Evolutionary conservation across 345 rosid species (phyloP), one percentile per base, ranked within the genome.

Genomic region (Litchi chinensis): DNA sequence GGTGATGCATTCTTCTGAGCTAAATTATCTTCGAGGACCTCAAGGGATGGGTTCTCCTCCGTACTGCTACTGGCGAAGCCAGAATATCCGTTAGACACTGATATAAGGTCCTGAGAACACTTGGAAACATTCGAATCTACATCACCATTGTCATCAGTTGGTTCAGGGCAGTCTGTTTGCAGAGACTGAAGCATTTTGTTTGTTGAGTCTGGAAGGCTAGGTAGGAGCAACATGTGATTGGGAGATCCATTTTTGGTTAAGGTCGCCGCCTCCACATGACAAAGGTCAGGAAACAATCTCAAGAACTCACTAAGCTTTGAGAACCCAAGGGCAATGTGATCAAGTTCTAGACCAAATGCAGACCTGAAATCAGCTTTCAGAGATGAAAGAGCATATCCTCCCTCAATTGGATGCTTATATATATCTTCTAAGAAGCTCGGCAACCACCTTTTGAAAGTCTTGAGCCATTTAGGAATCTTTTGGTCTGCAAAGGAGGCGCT

Each of bases 271-370:
- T 85, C 79, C 73, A 87, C 64, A 13, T 24, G 77, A 73, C 98
- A 94, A 80, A 91, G 85, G 50, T 86, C 82, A 3, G 97, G 89
- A 77, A 91, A 78, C 41, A 75, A 81, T 83, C 78, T 89, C 83
- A 94, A 57, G 82, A 92, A 94, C 74, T 92, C 95, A 64, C 87
- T 91, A 74, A 92, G 95, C 82, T 94, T 94, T 59, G 71, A n/a
- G 86, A 82, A 94, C 62, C 95, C 98, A 37, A 94, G 86, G 81
- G 98, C 89, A 74, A 82, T 78, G 71, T 94, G 98, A 69, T 94
- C 92, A 60, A 94, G 67, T 37, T 94, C 94, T 65, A 87, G 80
- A 74, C 90, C 90, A 84, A 83, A 94, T 50, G 77, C 77, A 79
- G 86, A 75, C 66, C 86, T 89, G 85, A 92, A 94, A 83, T 94